These are phyloP conservation scores for Yamadazyma trypodendri DNA, from an alignment of 1,139 yeast species.

Conservation along the genomic window DNA sequence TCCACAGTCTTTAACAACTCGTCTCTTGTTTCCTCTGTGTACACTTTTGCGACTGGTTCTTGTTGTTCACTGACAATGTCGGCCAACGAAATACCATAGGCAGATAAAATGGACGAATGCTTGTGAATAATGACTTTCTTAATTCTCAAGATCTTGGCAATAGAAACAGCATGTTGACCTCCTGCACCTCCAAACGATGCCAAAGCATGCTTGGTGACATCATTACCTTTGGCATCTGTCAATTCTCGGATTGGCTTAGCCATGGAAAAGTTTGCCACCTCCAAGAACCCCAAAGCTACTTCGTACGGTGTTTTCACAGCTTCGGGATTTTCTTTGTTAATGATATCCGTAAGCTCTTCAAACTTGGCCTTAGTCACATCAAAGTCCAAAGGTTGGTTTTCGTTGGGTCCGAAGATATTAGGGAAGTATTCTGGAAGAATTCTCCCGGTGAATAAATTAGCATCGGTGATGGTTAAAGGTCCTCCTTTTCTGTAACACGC, in stretches of 20 bases:
- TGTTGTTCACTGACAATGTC: slow-evolving; percentile 21
- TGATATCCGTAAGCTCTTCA: slow-evolving; percentile 34
- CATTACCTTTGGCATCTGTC: slow-evolving; percentile 23
- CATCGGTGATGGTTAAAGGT: slow-evolving; percentile 56
- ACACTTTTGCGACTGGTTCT: slow-evolving; percentile 18
- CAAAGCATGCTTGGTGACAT: slow-evolving; percentile 20
- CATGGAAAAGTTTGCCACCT: slow-evolving; percentile 23
- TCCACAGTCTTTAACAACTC: slow-evolving; percentile 14
- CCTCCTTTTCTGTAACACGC: slow-evolving; percentile 60
- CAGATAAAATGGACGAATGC: slow-evolving; percentile 22
- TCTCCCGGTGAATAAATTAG: slow-evolving; percentile 51
- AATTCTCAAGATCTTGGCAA: slow-evolving; percentile 22
- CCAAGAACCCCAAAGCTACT: slow-evolving; percentile 22
- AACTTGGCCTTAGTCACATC: slow-evolving; percentile 40
- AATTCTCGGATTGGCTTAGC: slow-evolving; percentile 23
- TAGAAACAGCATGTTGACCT: slow-evolving; percentile 22
- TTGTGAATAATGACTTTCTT: slow-evolving; percentile 20
- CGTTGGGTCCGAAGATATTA: slow-evolving; percentile 52
- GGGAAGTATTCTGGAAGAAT: slow-evolving; percentile 52
- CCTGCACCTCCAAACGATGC: slow-evolving; percentile 26
- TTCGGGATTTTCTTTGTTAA: slow-evolving; percentile 37
- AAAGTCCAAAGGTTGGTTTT: slow-evolving; percentile 45
- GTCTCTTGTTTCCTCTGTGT: slow-evolving; percentile 11
- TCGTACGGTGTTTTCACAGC: slow-evolving; percentile 22
- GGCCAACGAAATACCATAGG: slow-evolving; percentile 22